Evolutionary conservation across 2,329 filamentous ascomycete genomes (phyloP), one percentile per base, ranked within the genome.

Genomic region (Dothideomycetidae sp.): DNA sequence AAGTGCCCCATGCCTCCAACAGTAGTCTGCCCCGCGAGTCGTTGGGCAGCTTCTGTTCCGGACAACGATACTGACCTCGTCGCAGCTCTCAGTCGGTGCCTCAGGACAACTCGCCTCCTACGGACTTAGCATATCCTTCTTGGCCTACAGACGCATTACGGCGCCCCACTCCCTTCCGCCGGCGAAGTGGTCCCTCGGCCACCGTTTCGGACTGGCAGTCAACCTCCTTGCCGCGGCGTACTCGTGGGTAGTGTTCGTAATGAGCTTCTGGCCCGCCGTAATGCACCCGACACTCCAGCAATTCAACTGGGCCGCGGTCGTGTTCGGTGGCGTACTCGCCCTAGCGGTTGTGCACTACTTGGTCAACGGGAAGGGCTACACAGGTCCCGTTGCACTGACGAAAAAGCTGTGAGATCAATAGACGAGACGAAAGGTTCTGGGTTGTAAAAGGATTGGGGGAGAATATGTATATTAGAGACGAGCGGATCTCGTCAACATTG

Each of bases 251-350:
- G 28, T 44, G 4, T 47, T 49, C 38, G 70, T 74, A 47, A 73
- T 67, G 57, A 63, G 59, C n/a, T 67, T 72, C 39, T 63, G 59
- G 58, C 60, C 59, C 3, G 38, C 40, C 14, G 41, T 41, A 7
- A 45, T 44, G 3, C 42, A 45, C 2, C 42, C 45, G 3, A 42
- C 29, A 11, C 35, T 39, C 5, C 37, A 37, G 16, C 43, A 42
- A 4, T 36, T 68, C 59, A 60, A 65, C 59, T 51, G 46, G 39
- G 41, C 43, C 7, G 40, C 41, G 15, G 44, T 51, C 12, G 46
- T 53, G 21, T 49, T 50, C n/a, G 44, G 36, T 30, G 46, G 43
- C 15, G 41, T 45, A 9, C 26, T 52, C 19, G 26, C 45, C 5
- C 29, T 44, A n/a, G 14, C 37, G 18, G 26, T 40, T 5, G 33